phyloP scores from a whole-genome alignment of 768 basidiomycete species.

The Sporobolomyces pararoseus region DNA sequence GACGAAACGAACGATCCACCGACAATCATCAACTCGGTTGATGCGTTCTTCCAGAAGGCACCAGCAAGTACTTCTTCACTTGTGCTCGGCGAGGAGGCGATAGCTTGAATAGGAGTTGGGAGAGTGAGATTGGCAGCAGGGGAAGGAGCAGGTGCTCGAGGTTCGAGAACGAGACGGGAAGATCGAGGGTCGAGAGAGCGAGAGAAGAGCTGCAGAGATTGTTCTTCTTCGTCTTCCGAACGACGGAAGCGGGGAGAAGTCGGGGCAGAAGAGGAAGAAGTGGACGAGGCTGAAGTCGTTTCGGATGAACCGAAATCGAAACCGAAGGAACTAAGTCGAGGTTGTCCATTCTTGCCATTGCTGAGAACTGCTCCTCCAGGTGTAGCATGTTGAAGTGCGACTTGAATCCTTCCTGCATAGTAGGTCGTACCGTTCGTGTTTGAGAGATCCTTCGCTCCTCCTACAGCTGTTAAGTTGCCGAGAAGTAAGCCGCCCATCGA shows the following conservation, averaged over 20 bases:
- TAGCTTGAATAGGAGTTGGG: constrained; percentile 30
- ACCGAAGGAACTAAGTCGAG: constrained; percentile 24
- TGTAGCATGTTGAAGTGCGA: constrained; percentile 53
- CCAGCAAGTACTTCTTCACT: constrained; percentile 75
- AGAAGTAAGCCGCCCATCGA: constrained; percentile 29
- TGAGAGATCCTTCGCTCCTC: neutral
- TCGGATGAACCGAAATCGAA: constrained; percentile 31
- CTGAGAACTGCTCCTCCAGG: constrained; percentile 56
- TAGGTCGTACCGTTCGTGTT: constrained; percentile 36
- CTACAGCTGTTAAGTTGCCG: constrained; percentile 47
- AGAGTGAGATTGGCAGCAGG: constrained; percentile 34
- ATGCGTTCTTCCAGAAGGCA: constrained; percentile 80
- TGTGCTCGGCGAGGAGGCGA: neutral
- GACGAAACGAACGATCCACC: constrained; percentile 77
- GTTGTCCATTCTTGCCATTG: constrained; percentile 30
- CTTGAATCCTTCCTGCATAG: constrained; percentile 64
- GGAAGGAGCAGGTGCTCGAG: constrained; percentile 14
- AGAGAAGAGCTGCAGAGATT: constrained; percentile 28
- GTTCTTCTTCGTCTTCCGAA: constrained; percentile 55
- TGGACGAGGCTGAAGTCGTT: constrained; percentile 26
- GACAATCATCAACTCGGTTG: constrained; percentile 68
- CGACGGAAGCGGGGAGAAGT: constrained; percentile 17
- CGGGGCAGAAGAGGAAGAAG: constrained; percentile 48
- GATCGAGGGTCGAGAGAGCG: constrained; percentile 2
- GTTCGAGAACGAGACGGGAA: constrained; percentile 22